Conservation (phyloP, 768 basidiomycete species). For the Pisolithus albus region DNA sequence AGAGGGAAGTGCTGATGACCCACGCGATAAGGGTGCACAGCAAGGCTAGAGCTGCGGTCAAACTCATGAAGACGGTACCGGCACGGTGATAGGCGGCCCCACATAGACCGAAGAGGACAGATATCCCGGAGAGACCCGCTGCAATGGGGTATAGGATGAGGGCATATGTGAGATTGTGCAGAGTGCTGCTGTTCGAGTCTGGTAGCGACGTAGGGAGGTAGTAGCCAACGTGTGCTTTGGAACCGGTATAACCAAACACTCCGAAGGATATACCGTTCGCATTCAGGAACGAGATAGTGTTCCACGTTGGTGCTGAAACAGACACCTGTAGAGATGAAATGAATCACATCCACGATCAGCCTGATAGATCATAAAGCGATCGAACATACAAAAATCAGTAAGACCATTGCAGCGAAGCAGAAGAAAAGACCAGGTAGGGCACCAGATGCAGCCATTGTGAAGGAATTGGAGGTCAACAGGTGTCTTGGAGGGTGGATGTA, state of each 20-base stretch:
- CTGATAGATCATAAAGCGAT: neutral
- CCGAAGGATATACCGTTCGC: conserved; percentile 54
- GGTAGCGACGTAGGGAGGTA: conserved; percentile 26
- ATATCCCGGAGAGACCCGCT: conserved; percentile 58
- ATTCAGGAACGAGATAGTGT: conserved; percentile 59
- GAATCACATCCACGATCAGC: neutral
- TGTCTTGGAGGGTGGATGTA: neutral
- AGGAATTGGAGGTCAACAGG: neutral
- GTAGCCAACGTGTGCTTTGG: conserved; percentile 52
- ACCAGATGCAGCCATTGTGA: conserved; percentile 45
- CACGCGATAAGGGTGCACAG: conserved; percentile 62
- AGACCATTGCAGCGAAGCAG: conserved; percentile 61
- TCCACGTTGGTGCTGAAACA: conserved; percentile 71
- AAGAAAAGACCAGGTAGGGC: conserved; percentile 67
- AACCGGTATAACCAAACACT: conserved; percentile 72
- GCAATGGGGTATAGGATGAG: conserved; percentile 79
- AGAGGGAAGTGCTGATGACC: conserved; percentile 76
- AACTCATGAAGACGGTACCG: conserved; percentile 74
- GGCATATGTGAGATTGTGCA: conserved; percentile 65
- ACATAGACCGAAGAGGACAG: conserved; percentile 63
- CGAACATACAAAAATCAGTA: conserved; percentile 59
- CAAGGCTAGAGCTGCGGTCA: conserved; percentile 59
- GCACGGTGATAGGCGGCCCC: conserved; percentile 56
- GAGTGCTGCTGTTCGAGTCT: conserved; percentile 39
- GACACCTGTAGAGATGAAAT: conserved; percentile 43